These are phyloP conservation scores for Quercus agrifolia DNA, from an alignment of 306 rosid genomes.

Conservation along the genomic window DNA sequence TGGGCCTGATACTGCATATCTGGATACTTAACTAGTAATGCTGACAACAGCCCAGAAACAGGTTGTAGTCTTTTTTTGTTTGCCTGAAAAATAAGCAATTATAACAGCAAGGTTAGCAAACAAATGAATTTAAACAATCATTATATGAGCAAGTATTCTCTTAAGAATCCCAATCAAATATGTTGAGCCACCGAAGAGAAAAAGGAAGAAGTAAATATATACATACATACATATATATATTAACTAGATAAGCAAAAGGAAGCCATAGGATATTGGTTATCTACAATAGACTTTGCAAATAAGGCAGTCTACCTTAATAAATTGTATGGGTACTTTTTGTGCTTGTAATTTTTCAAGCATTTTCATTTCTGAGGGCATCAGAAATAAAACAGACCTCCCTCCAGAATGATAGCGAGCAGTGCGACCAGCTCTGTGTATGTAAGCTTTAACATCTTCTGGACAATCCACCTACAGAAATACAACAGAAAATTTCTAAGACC, in stretches of 20 bases:
- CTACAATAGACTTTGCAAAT: slow-evolving; percentile 2
- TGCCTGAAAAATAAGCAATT: slow-evolving; percentile 54
- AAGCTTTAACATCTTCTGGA: slow-evolving; percentile 80
- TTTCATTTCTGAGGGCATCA: slow-evolving; percentile 70
- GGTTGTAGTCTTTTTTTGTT: slow-evolving; percentile 61
- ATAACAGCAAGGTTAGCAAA: slow-evolving; percentile 21
- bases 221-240: no score
- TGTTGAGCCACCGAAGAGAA: not conserved
- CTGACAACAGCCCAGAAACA: slow-evolving; percentile 66
- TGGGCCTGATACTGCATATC: slow-evolving; percentile 65
- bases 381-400: slow-evolving; percentile 79
- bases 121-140: not conserved
- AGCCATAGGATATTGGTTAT: not conserved
- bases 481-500: slow-evolving; percentile 8
- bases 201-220: not conserved
- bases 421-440: slow-evolving; percentile 97
- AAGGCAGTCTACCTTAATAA: slow-evolving; percentile 52
- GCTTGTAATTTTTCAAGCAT: slow-evolving; percentile 75
- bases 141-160: not conserved
- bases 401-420: slow-evolving; percentile 80
- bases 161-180: not conserved
- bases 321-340: slow-evolving; percentile 66
- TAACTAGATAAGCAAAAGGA: not conserved
- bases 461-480: slow-evolving; percentile 68
- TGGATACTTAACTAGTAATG: slow-evolving; percentile 76